phyloP scores from a whole-genome alignment of 2,329 filamentous ascomycete species.

The Pseudogymnoascus sp. region DNA sequence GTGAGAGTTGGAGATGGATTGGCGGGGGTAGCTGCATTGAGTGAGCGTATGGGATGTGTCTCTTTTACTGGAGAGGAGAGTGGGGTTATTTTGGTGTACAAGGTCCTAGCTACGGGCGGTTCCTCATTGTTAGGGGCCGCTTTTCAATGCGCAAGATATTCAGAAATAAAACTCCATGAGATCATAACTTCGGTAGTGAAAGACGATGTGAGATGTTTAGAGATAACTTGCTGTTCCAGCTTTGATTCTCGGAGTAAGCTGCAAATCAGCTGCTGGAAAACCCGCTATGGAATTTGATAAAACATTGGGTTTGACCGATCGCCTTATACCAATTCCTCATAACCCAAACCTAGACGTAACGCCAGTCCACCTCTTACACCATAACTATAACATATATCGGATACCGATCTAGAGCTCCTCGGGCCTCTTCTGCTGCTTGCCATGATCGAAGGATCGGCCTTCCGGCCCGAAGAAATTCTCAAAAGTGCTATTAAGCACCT shows the following conservation, averaged over 20 bases:
- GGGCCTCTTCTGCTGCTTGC: background rate
- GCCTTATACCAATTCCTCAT: background rate
- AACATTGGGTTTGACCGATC: background rate
- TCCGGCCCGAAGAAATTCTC: conserved; percentile 35
- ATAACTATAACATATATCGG: background rate
- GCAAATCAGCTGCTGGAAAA: background rate
- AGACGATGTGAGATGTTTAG: background rate
- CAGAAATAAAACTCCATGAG: background rate
- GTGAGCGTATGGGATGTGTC: background rate
- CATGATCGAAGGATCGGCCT: conserved; percentile 12
- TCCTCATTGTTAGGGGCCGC: background rate
- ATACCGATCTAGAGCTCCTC: conserved; percentile 1
- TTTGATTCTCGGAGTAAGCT: background rate
- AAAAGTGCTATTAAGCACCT: conserved; percentile 43
- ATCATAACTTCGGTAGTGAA: background rate
- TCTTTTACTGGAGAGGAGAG: background rate
- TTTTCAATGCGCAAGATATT: background rate
- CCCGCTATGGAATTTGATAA: background rate
- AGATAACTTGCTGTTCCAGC: background rate
- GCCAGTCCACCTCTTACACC: background rate
- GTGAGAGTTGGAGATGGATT: background rate
- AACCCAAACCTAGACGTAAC: background rate
- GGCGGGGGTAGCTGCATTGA: background rate
- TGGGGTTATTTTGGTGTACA: conserved; percentile 2
- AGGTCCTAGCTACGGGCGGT: background rate